Evolutionary conservation across 257 asterid species (phyloP).

Genomic region (Petrea volubilis): DNA sequence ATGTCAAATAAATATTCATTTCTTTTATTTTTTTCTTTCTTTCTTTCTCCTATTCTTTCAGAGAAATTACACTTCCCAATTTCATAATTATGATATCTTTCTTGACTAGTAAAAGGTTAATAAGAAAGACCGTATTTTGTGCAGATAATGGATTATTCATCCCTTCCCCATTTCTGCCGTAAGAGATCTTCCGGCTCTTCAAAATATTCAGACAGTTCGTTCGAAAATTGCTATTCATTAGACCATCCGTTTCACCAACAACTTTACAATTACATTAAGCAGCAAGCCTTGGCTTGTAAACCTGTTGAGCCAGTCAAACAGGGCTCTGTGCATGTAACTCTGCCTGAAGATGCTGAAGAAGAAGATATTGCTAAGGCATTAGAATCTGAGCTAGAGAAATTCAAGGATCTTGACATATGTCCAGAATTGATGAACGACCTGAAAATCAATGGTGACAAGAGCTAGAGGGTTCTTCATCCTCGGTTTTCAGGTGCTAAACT

Average conservation of each 20-base stretch:
- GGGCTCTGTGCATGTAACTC: constrained; percentile 69
- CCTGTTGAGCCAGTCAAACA: constrained; percentile 45
- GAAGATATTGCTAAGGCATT: constrained; percentile 47
- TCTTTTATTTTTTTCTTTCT: background rate
- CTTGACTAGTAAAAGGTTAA: background rate
- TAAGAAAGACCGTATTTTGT: constrained; percentile 13
- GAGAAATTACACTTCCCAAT: background rate
- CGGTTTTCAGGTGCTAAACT: constrained; percentile 10
- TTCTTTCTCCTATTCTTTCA: no score
- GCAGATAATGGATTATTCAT: constrained; percentile 79
- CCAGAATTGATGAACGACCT: constrained; percentile 32
- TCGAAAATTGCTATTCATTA: constrained; percentile 56
- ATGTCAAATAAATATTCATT: background rate
- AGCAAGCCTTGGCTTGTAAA: constrained; percentile 37
- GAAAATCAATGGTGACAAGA: constrained; percentile 24
- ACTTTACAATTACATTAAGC: constrained; percentile 55
- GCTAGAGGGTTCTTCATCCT: constrained; percentile 16
- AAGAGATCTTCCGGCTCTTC: constrained; percentile 61
- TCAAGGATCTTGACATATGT: constrained; percentile 39
- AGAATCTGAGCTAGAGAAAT: constrained; percentile 56
- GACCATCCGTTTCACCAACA: constrained; percentile 77
- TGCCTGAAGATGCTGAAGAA: constrained; percentile 59
- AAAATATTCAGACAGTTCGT: constrained; percentile 20
- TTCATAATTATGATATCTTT: background rate
- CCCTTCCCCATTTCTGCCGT: constrained; percentile 84